Conservation (phyloP, 345 rosid species). For the Microcos paniculata region DNA sequence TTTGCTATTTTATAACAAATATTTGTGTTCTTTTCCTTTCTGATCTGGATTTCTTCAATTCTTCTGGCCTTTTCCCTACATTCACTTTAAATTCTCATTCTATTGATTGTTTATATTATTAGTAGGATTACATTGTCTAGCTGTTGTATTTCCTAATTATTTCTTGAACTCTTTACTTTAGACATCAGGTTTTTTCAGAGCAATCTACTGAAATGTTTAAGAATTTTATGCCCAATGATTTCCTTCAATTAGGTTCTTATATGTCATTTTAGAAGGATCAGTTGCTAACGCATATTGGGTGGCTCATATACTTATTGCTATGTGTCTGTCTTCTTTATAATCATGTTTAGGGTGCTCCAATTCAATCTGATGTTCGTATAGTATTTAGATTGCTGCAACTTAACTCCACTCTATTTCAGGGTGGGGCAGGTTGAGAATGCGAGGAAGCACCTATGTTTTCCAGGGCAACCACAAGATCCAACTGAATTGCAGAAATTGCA, state of each 20-base stretch:
- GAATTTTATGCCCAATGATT: background rate
- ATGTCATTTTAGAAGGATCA: background rate
- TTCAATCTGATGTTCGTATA: background rate
- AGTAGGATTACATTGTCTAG: background rate
- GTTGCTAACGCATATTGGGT: background rate
- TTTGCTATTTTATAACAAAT: background rate
- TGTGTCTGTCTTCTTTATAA: background rate
- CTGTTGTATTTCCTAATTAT: background rate
- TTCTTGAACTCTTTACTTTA: background rate
- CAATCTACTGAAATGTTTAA: background rate
- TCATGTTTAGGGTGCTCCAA: background rate
- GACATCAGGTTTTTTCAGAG: background rate
- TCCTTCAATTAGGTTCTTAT: background rate
- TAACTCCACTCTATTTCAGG: conserved; percentile 49
- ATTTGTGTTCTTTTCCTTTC: background rate
- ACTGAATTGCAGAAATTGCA: conserved; percentile 54
- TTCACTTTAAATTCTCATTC: background rate
- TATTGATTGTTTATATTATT: background rate
- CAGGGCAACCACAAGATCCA: conserved; percentile 60
- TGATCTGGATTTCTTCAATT: background rate
- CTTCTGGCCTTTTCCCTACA: background rate
- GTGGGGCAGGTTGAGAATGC: conserved; percentile 86
- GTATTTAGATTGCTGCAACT: conserved; percentile 4
- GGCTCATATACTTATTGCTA: background rate
- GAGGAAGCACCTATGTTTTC: conserved; percentile 49